Percentiles rank a stretch among this genome's conserved stretches.
Conservation (phyloP, 192 early-diverging fungal genomes). For the Haplosporangium gracile region DNA sequence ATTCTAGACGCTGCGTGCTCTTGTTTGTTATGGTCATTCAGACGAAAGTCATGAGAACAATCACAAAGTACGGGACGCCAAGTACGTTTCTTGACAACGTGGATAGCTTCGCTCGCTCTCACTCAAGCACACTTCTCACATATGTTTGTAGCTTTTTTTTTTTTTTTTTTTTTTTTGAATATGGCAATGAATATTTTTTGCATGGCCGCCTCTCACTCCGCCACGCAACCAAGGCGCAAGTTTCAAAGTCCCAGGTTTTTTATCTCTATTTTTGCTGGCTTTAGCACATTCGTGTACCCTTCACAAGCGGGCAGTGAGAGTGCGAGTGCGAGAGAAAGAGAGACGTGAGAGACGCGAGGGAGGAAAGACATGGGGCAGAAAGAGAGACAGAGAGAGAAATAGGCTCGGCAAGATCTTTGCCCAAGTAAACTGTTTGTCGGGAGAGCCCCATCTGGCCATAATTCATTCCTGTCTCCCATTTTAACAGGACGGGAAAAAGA, state of each 20-base stretch:
- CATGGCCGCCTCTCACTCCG: neutral
- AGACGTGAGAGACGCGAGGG: neutral
- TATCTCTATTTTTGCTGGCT: too few relatives aligned
- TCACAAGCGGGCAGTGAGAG: neutral
- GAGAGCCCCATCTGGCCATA: too few relatives aligned
- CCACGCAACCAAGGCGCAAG: neutral
- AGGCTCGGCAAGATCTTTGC: conserved; percentile 11
- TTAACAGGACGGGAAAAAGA: too few relatives aligned
- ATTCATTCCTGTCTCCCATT: too few relatives aligned
- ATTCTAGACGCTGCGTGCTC: neutral
- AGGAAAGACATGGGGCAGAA: neutral
- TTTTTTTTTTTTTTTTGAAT: neutral
- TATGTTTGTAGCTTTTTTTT: neutral
- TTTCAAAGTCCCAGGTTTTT: neutral
- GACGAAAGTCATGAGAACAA: conserved; percentile 1
- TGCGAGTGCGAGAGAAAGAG: neutral
- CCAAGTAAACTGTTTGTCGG: neutral
- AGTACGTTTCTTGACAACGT: neutral
- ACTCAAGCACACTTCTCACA: neutral
- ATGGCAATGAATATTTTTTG: neutral
- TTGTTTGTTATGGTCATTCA: neutral
- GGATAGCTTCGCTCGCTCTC: neutral
- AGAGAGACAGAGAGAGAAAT: neutral
- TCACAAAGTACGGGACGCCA: neutral
- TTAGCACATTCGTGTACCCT: neutral